Conservation (phyloP, 352 stramenopile genomes). For the Globisporangium nagaii region DNA sequence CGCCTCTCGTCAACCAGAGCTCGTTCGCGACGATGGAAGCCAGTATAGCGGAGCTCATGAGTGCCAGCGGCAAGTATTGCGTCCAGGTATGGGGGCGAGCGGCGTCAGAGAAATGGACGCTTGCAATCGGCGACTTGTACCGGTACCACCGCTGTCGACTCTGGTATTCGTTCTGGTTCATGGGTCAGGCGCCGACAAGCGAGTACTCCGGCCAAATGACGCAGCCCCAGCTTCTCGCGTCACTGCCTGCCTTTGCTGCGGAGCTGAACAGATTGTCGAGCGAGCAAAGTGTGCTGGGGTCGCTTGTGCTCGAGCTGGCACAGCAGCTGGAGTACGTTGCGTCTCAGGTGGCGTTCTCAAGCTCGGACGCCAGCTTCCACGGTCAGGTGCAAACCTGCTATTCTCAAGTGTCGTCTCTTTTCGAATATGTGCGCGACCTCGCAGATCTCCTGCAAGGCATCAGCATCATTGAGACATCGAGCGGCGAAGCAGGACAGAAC, state of each 20-base stretch:
- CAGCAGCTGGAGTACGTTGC: slow-evolving; percentile 50
- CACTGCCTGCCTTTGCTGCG: slow-evolving; percentile 32
- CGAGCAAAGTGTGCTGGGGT: slow-evolving; percentile 27
- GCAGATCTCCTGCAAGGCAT: slow-evolving; percentile 49
- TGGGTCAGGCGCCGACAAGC: background rate
- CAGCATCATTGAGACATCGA: slow-evolving; percentile 43
- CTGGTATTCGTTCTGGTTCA: slow-evolving; percentile 37
- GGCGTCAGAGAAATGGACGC: slow-evolving; percentile 1
- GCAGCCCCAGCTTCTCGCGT: slow-evolving; percentile 30
- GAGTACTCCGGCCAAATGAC: slow-evolving; percentile 13
- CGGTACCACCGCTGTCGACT: slow-evolving; percentile 24
- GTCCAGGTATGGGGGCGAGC: background rate
- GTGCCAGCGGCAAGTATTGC: background rate
- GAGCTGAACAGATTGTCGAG: slow-evolving; percentile 29
- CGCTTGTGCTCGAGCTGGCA: slow-evolving; percentile 32
- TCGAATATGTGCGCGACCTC: slow-evolving; percentile 31
- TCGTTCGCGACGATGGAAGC: background rate
- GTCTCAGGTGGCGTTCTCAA: slow-evolving; percentile 17
- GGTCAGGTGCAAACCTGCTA: slow-evolving; percentile 31
- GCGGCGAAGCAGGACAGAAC: slow-evolving; percentile 9
- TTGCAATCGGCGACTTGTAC: slow-evolving; percentile 1
- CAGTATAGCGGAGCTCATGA: slow-evolving; percentile 1
- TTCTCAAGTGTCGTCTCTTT: slow-evolving; percentile 23
- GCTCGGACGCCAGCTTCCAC: slow-evolving; percentile 20
- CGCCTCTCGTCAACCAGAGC: slow-evolving; percentile 6